Conservation (phyloP, 2,329 filamentous ascomycete species). For the Tolypocladium cylindrosporum region DNA sequence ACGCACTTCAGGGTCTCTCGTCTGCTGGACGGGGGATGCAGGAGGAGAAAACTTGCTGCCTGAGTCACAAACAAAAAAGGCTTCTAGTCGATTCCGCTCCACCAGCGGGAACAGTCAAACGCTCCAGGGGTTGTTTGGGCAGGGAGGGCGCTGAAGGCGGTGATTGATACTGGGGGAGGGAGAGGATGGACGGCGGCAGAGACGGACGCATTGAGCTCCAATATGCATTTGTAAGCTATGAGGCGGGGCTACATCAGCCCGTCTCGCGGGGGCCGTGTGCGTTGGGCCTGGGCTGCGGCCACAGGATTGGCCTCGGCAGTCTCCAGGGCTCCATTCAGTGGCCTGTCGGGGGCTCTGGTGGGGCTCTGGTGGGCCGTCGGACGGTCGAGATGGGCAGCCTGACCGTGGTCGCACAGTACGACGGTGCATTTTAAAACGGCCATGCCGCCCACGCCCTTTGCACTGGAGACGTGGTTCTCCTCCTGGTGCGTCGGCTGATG, state of each 20-base stretch:
- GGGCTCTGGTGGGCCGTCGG: not conserved
- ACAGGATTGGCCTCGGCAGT: not conserved
- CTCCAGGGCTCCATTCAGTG: not conserved
- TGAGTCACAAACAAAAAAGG: conserved; percentile 21
- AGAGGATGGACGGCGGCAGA: not conserved
- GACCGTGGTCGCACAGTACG: not conserved
- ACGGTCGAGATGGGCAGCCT: not conserved
- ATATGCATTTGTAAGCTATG: not conserved
- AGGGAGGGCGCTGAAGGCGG: not conserved
- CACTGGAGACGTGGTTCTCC: not conserved
- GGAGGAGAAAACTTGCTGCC: conserved; percentile 18
- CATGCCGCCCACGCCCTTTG: not conserved
- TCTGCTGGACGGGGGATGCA: conserved; percentile 1
- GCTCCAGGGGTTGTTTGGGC: not conserved
- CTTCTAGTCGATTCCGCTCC: conserved; percentile 16
- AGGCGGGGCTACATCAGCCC: not conserved
- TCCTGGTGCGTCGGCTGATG: no score
- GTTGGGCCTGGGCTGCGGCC: not conserved
- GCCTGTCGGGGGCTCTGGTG: not conserved
- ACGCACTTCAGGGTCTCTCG: conserved; percentile 1
- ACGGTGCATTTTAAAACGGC: not conserved
- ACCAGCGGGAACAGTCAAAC: not conserved
- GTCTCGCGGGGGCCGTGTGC: not conserved
- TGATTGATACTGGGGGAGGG: not conserved
- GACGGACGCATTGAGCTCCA: not conserved